phyloP scores from a whole-genome alignment of 2,329 filamentous ascomycete species.

The Colletotrichum magnum region DNA sequence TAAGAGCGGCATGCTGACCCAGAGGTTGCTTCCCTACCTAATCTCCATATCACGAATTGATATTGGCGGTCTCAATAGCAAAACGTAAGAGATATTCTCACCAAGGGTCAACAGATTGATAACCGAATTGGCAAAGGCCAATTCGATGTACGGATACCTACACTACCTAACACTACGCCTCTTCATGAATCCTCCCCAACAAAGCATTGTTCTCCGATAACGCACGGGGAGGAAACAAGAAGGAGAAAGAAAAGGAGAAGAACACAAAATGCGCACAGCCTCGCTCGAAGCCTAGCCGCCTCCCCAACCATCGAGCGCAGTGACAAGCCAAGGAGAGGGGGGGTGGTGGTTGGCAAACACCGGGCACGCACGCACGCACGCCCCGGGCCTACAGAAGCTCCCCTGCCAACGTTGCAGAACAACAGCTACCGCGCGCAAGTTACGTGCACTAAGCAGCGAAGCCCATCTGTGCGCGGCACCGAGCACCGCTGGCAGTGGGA shows the following conservation, averaged over 20 bases:
- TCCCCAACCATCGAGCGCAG: not conserved
- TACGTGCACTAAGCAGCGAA: not conserved
- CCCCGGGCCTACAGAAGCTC: not conserved
- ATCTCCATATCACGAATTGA: too few species aligned
- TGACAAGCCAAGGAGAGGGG: not conserved
- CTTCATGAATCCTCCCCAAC: constrained; percentile 8
- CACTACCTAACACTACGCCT: not conserved
- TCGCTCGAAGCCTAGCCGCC: constrained; percentile 19
- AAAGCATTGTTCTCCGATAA: constrained; percentile 39
- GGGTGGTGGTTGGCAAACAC: constrained; percentile 8
- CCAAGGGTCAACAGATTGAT: too few species aligned
- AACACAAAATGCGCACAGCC: constrained; percentile 26
- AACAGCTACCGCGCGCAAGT: too few species aligned
- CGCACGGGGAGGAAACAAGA: not conserved
- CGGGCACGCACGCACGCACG: constrained; percentile 2
- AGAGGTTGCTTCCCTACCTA: too few species aligned
- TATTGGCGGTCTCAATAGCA: too few species aligned
- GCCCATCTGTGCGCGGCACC: not conserved
- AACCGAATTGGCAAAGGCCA: constrained; percentile 14
- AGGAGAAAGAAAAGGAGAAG: not conserved
- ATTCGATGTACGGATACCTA: too few species aligned
- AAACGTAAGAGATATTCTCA: too few species aligned
- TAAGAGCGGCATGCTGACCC: too few species aligned
- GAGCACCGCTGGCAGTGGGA: too few species aligned
- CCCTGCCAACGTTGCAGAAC: constrained; percentile 17